phyloP scores from a whole-genome alignment of 441 rosid species.

The Croton setiger region DNA sequence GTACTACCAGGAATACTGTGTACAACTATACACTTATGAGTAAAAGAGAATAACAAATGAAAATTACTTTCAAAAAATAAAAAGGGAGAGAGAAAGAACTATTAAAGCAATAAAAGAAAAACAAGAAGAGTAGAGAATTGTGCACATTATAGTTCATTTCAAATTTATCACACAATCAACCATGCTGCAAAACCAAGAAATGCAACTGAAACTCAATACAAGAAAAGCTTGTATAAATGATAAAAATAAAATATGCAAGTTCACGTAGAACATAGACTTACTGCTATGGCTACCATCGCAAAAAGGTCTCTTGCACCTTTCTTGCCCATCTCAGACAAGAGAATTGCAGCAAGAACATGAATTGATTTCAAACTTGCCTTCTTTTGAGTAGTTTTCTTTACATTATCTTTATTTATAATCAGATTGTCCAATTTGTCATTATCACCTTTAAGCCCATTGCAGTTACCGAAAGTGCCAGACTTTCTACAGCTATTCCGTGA shows the following conservation, averaged over 20 bases:
- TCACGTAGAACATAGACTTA: constrained; percentile 40
- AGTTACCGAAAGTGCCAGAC: constrained; percentile 35
- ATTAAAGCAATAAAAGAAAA: background rate
- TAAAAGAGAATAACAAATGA: background rate
- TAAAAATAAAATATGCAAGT: background rate
- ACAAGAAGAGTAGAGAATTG: background rate
- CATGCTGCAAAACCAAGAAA: background rate
- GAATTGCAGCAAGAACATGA: constrained; percentile 70
- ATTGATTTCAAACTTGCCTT: constrained; percentile 83
- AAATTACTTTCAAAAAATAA: background rate
- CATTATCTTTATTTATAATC: constrained; percentile 31
- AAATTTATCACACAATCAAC: background rate
- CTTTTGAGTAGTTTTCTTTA: constrained; percentile 42
- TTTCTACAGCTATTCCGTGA: constrained; percentile 46
- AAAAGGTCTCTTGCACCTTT: constrained; percentile 86
- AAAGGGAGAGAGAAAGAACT: background rate
- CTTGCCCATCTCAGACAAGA: constrained; percentile 88
- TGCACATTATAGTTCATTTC: background rate
- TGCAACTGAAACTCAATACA: background rate
- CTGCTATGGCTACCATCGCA: constrained; percentile 75
- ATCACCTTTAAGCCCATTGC: constrained; percentile 51
- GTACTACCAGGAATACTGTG: background rate
- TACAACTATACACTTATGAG: background rate
- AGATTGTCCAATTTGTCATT: constrained; percentile 36
- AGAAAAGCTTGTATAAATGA: background rate